phyloP scores from a whole-genome alignment of 345 rosid species.

The Aquilaria yunnanensis region DNA sequence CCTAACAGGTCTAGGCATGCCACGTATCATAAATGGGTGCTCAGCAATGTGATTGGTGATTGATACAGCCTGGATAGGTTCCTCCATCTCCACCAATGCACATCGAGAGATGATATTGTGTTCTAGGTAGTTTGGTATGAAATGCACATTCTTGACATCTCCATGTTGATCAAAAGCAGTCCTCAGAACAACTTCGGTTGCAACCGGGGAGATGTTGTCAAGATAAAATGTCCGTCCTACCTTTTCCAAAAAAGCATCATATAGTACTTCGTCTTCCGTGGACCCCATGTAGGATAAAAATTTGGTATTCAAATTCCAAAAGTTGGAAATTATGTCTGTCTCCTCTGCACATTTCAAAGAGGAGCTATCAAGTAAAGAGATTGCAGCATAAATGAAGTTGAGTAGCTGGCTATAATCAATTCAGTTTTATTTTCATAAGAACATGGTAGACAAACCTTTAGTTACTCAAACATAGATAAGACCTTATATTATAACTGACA shows the following conservation, averaged over 20 bases:
- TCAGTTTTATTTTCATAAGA: no score
- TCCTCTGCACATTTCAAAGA: no score
- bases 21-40: constrained; percentile 67
- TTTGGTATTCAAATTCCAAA: neutral
- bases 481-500: no score
- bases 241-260: constrained; percentile 49
- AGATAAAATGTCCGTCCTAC: constrained; percentile 57
- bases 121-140: constrained; percentile 53
- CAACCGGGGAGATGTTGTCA: constrained; percentile 67
- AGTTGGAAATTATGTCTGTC: neutral
- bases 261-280: constrained; percentile 24
- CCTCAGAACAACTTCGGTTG: constrained; percentile 37
- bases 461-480: no score
- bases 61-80: constrained; percentile 25
- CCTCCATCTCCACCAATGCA: constrained; percentile 71
- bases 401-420: no score
- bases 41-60: constrained; percentile 19
- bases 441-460: no score
- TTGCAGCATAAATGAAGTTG: no score
- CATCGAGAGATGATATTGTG: constrained; percentile 28
- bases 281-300: constrained; percentile 27
- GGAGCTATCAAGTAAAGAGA: no score
- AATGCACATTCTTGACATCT: constrained; percentile 38
- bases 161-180: constrained; percentile 69
- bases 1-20: constrained; percentile 88